phyloP scores from a whole-genome alignment of 2,329 filamentous ascomycete genomes.

The Epichloe sibirici region DNA sequence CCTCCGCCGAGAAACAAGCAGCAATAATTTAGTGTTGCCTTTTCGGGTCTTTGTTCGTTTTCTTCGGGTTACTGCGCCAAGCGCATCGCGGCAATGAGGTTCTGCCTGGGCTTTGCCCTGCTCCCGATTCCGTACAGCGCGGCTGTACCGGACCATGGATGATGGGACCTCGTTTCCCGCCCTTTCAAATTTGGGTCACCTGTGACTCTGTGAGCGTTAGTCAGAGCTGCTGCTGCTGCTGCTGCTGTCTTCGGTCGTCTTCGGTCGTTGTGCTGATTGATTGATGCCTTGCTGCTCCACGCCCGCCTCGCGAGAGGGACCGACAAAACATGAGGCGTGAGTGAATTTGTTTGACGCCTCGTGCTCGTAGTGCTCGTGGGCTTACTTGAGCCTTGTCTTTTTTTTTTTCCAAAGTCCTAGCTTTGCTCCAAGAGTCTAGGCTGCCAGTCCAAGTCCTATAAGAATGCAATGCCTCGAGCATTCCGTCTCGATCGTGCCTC shows the following conservation, averaged over 20 bases:
- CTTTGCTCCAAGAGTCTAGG: background rate
- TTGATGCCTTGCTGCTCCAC: background rate
- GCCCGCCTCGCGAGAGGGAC: background rate
- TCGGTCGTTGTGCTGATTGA: background rate
- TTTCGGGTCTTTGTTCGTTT: background rate
- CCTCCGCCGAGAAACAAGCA: background rate
- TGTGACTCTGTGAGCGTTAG: slow-evolving; percentile 16
- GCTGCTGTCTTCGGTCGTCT: background rate
- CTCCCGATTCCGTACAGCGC: slow-evolving; percentile 8
- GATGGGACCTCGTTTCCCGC: slow-evolving; percentile 8
- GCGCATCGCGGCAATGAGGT: background rate
- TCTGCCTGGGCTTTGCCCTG: slow-evolving; percentile 7
- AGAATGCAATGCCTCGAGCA: slow-evolving; percentile 39
- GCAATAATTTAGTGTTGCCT: background rate
- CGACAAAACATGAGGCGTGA: background rate
- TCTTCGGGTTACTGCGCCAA: background rate
- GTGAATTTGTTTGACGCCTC: background rate
- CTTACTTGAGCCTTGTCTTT: background rate
- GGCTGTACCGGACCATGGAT: slow-evolving; percentile 15
- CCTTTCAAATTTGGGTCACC: slow-evolving; percentile 12
- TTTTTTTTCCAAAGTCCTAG: background rate
- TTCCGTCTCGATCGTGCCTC: slow-evolving; percentile 15
- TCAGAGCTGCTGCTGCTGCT: slow-evolving; percentile 16
- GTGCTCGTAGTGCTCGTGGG: background rate
- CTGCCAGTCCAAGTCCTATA: slow-evolving; percentile 26